These are phyloP conservation scores for Pittosporum tobira DNA, from an alignment of 129 eudicot species.

Conservation along the genomic window DNA sequence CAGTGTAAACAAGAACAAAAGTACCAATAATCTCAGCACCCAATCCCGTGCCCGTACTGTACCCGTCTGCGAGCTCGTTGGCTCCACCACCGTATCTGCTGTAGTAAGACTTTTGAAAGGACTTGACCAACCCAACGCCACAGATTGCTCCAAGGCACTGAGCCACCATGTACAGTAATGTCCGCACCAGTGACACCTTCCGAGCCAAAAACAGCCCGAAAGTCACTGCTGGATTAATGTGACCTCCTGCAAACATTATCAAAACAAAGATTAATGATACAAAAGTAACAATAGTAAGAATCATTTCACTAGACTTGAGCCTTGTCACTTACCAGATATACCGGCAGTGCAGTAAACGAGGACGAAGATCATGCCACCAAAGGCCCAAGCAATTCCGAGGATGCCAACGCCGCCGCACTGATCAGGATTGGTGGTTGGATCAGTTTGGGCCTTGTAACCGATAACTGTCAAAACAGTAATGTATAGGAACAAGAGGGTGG, in stretches of 20 bases:
- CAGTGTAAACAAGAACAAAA: no score
- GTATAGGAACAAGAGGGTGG: no score
- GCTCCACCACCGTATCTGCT: slow-evolving; percentile 26
- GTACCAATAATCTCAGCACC: no score
- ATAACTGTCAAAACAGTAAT: no score
- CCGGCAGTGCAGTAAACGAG: no score
- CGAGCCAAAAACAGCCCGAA: no score
- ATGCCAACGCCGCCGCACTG: slow-evolving; percentile 66
- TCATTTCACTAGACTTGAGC: neutral
- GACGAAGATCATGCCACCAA: no score
- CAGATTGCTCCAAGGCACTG: no score
- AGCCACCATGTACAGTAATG: no score
- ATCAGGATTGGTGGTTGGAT: no score
- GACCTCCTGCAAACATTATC: slow-evolving; percentile 45
- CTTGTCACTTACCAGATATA: slow-evolving; percentile 50
- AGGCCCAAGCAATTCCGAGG: slow-evolving; percentile 81
- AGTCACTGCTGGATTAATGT: no score
- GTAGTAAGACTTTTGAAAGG: slow-evolving; percentile 41
- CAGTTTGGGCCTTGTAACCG: slow-evolving; percentile 65
- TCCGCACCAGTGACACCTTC: no score
- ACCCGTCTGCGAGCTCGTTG: slow-evolving; percentile 65
- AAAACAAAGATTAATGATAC: neutral
- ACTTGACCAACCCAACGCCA: slow-evolving; percentile 58
- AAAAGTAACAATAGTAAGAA: neutral
- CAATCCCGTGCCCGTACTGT: slow-evolving; percentile 36